Evolutionary conservation across 331 rosid species (phyloP).

Genomic region (Acacia concinna): DNA sequence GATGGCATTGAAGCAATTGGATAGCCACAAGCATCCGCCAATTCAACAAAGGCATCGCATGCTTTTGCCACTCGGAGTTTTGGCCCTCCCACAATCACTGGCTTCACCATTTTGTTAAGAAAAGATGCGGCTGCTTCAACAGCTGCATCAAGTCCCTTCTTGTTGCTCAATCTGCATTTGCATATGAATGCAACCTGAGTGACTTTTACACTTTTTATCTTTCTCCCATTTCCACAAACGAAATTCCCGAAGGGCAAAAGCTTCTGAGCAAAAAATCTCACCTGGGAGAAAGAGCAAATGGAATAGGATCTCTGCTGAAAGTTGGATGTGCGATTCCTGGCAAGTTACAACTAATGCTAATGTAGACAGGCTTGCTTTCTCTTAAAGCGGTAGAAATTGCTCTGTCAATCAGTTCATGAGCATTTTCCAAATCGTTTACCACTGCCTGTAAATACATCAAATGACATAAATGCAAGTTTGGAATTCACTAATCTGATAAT

Average conservation of each 20-base stretch:
- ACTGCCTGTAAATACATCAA: slow-evolving; percentile 36
- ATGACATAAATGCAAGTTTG: background rate
- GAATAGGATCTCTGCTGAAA: slow-evolving; percentile 48
- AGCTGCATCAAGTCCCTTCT: slow-evolving; percentile 49
- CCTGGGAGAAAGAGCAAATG: slow-evolving; percentile 46
- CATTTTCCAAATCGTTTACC: slow-evolving; percentile 48
- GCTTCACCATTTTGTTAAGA: slow-evolving; percentile 52
- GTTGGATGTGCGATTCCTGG: slow-evolving; percentile 44
- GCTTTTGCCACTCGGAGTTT: slow-evolving; percentile 53
- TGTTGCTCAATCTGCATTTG: slow-evolving; percentile 42
- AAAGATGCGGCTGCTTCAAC: slow-evolving; percentile 47
- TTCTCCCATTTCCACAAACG: background rate
- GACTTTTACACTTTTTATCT: background rate
- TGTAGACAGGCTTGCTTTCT: slow-evolving; percentile 53
- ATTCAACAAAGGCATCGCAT: slow-evolving; percentile 37
- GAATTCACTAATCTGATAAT: background rate
- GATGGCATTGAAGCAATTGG: slow-evolving; percentile 47
- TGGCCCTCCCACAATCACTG: slow-evolving; percentile 51
- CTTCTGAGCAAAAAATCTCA: slow-evolving; percentile 1
- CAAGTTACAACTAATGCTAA: slow-evolving; percentile 51
- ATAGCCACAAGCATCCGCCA: slow-evolving; percentile 51
- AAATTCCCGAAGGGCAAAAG: background rate
- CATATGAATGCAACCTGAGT: background rate
- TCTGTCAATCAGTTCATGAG: slow-evolving; percentile 44
- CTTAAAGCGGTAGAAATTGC: slow-evolving; percentile 48